Conservation (phyloP, 176 grass and related monocot genomes). For the Otatea glauca region DNA sequence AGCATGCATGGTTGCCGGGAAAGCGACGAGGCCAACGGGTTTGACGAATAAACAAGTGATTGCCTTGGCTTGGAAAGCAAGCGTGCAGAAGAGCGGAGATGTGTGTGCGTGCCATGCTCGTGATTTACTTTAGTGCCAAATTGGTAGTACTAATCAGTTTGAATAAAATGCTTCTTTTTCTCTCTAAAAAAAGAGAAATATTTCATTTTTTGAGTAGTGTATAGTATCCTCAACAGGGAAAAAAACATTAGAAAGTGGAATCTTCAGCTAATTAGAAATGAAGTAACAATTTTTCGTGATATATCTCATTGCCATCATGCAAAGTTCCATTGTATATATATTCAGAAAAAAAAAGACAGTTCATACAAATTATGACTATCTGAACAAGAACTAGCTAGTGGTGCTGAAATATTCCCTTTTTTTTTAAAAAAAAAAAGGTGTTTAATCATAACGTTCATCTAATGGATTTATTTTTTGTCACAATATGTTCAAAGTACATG, state of each 20-base stretch:
- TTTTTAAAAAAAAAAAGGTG: background rate
- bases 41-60: background rate
- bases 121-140: background rate
- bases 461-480: background rate
- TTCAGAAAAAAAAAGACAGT: no score
- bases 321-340: no score
- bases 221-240: no score
- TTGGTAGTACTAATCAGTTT: background rate
- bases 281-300: background rate
- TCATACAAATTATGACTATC: background rate
- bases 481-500: background rate
- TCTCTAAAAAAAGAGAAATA: no score
- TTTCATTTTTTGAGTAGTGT: no score
- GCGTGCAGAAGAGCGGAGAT: conserved; percentile 35
- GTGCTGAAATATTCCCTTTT: background rate
- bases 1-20: conserved; percentile 23
- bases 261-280: background rate
- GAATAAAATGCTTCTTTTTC: background rate
- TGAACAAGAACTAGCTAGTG: background rate
- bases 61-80: conserved; percentile 57
- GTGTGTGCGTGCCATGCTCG: conserved; percentile 9
- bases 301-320: background rate
- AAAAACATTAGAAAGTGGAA: background rate
- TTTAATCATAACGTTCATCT: background rate
- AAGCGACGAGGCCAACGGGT: conserved; percentile 29